Percentiles rank a stretch among this genome's conserved stretches.
These are phyloP conservation scores for Cercospora brassicicola DNA, from an alignment of 2,329 filamentous ascomycete species.

Conservation along the genomic window DNA sequence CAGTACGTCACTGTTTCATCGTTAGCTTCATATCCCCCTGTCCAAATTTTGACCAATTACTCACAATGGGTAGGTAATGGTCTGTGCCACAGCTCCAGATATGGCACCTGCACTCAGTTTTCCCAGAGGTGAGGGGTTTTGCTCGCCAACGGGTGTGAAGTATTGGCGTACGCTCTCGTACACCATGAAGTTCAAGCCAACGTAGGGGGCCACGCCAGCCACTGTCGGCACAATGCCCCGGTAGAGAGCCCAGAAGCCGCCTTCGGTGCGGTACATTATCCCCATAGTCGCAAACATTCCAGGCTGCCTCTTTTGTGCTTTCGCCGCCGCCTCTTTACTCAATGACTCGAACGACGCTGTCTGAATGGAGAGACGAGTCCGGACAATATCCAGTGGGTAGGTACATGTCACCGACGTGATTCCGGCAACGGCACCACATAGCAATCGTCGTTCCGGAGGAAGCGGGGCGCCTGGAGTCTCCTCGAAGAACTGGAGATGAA, in stretches of 20 bases:
- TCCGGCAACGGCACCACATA: slow-evolving; percentile 89
- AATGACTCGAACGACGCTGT: slow-evolving; percentile 90
- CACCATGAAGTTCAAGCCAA: slow-evolving; percentile 97
- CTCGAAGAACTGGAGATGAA: slow-evolving; percentile 66
- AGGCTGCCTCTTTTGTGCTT: slow-evolving; percentile 61
- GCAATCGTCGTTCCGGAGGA: slow-evolving; percentile 69
- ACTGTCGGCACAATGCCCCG: slow-evolving; percentile 91
- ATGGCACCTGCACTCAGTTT: slow-evolving; percentile 89
- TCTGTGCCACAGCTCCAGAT: slow-evolving; percentile 94
- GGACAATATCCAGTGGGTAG: slow-evolving; percentile 96
- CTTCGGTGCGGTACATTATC: slow-evolving; percentile 87
- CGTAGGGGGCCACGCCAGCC: slow-evolving; percentile 92
- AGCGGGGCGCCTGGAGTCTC: slow-evolving; percentile 71
- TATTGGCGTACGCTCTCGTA: slow-evolving; percentile 85
- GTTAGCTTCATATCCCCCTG: background rate
- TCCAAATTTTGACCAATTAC: slow-evolving; percentile 39
- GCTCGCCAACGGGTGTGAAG: slow-evolving; percentile 82
- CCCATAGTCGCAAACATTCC: slow-evolving; percentile 88
- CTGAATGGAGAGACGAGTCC: slow-evolving; percentile 92
- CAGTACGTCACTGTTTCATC: slow-evolving; percentile 70
- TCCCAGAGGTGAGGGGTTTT: slow-evolving; percentile 73
- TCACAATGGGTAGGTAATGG: slow-evolving; percentile 97
- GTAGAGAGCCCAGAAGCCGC: slow-evolving; percentile 82
- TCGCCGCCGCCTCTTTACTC: slow-evolving; percentile 46
- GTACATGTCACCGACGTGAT: slow-evolving; percentile 94